Conservation (phyloP, 2,329 filamentous ascomycete genomes). For the Xylariaceae sp. region DNA sequence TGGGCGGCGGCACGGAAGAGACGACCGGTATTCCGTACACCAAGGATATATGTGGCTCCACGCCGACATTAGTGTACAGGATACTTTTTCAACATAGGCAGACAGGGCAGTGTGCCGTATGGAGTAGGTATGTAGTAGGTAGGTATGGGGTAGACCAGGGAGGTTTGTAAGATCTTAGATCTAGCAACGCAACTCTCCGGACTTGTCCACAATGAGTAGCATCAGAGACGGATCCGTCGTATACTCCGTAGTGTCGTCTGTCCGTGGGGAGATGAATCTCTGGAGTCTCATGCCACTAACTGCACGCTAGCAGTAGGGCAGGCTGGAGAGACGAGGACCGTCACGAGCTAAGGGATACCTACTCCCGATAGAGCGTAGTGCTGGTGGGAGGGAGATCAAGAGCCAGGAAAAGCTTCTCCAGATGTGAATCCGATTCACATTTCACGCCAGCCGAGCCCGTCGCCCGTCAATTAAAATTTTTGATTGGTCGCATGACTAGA, state of each 20-base stretch:
- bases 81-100: no score
- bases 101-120: background rate
- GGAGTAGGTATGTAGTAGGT: background rate
- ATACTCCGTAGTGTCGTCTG: no score
- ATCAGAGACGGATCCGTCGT: no score
- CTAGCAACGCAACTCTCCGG: no score
- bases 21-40: background rate
- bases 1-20: background rate
- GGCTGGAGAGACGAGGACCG: no score
- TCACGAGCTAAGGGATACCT: background rate
- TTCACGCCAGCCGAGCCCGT: no score
- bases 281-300: no score
- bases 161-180: no score
- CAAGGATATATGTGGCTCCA: background rate
- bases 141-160: background rate
- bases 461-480: background rate
- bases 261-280: no score
- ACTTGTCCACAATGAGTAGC: no score
- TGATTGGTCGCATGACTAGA: constrained; percentile 12
- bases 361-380: background rate
- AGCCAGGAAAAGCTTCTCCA: background rate
- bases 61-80: background rate
- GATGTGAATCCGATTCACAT: no score
- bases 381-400: background rate
- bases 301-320: no score